phyloP scores from a whole-genome alignment of 192 early-diverging fungal genomes.

The Glomus cerebriforme region DNA sequence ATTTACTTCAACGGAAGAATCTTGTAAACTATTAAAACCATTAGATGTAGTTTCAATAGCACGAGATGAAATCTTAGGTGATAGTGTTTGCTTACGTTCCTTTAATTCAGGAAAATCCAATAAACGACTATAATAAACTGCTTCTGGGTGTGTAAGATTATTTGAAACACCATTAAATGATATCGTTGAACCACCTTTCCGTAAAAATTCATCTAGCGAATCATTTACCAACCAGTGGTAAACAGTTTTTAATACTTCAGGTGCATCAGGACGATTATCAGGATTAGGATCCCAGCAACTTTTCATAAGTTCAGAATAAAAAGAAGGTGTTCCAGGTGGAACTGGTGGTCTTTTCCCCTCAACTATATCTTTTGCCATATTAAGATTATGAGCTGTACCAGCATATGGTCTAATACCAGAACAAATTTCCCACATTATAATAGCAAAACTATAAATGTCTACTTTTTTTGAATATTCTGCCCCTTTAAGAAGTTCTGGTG shows the following conservation, averaged over 20 bases:
- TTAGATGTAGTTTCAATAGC: background rate
- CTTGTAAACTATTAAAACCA: too few relatives aligned
- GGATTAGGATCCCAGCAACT: constrained; percentile 48
- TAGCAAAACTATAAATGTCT: constrained; percentile 48
- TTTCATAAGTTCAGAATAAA: constrained; percentile 41
- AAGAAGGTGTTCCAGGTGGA: constrained; percentile 41
- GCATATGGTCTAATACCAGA: constrained; percentile 42
- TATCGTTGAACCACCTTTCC: constrained; percentile 4
- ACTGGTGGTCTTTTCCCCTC: constrained; percentile 40
- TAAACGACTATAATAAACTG: constrained; percentile 28
- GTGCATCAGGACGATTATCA: constrained; percentile 26
- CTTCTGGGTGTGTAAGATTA: constrained; percentile 4
- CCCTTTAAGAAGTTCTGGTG: constrained; percentile 38
- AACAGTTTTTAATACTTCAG: constrained; percentile 7
- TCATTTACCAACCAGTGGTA: constrained; percentile 25
- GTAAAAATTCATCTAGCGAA: background rate
- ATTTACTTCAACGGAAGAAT: background rate
- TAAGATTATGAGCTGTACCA: constrained; percentile 33
- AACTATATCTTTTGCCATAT: constrained; percentile 37
- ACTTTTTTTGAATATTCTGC: background rate
- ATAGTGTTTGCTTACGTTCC: background rate
- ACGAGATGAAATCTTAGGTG: background rate
- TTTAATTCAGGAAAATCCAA: constrained; percentile 28
- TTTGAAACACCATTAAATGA: background rate
- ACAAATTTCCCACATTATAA: constrained; percentile 52